Evolutionary conservation across 2,329 filamentous ascomycete genomes (phyloP).

Genomic region (Aspergillus sp.): DNA sequence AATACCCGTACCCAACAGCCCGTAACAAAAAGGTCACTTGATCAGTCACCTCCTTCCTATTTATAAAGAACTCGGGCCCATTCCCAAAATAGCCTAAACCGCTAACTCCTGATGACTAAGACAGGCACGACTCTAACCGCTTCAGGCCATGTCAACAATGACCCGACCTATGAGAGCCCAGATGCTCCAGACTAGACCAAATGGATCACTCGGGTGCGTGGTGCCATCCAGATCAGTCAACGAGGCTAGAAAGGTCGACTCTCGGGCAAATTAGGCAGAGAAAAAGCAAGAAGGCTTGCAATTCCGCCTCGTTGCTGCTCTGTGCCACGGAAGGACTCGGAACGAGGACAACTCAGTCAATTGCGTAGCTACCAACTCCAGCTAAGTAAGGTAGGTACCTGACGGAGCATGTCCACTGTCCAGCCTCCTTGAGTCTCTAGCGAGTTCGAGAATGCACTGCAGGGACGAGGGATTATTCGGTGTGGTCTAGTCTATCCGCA

Average conservation of each 20-base stretch:
- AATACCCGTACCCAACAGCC: neutral
- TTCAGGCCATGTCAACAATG: neutral
- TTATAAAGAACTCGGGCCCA: neutral
- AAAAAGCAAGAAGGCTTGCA: neutral
- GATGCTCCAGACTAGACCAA: neutral
- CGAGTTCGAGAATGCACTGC: too few species aligned
- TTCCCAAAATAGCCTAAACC: neutral
- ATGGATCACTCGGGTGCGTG: constrained; percentile 3
- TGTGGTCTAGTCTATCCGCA: too few species aligned
- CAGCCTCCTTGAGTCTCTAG: neutral
- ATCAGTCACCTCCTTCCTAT: neutral
- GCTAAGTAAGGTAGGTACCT: too few species aligned
- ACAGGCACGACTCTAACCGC: neutral
- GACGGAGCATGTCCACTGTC: neutral
- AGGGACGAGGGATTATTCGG: too few species aligned
- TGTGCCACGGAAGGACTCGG: constrained; percentile 1
- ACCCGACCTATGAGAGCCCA: neutral
- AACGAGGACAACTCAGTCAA: neutral
- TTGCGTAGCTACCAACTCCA: neutral
- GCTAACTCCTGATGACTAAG: neutral
- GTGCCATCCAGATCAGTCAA: neutral
- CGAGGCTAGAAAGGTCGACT: neutral
- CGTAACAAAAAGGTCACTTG: constrained; percentile 7
- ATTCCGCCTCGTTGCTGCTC: neutral
- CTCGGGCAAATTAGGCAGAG: neutral